Conservation (phyloP, 2,329 filamentous ascomycete genomes). For the Colletotrichum sp. region DNA sequence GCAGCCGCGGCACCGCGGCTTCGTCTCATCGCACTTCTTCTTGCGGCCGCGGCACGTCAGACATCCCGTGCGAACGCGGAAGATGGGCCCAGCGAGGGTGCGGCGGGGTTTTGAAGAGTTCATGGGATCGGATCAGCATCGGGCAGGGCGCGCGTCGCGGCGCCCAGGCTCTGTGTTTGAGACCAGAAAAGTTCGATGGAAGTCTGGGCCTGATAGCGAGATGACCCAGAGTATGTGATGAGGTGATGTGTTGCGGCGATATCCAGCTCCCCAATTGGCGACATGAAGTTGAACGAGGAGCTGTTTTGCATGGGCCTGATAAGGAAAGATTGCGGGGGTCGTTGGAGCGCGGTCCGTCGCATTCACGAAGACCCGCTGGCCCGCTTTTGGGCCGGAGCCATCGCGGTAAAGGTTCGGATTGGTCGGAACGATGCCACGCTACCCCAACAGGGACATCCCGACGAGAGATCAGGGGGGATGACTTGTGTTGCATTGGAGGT, state of each 20-base stretch:
- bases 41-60: slow-evolving; percentile 50
- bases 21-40: slow-evolving; percentile 53
- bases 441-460: background rate
- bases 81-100: slow-evolving; percentile 13
- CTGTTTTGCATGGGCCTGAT: slow-evolving; percentile 4
- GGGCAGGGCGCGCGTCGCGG: background rate
- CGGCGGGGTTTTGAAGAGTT: slow-evolving; percentile 8
- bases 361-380: background rate
- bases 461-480: background rate
- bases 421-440: background rate
- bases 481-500: background rate
- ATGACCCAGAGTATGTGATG: background rate
- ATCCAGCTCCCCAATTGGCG: background rate
- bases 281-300: background rate
- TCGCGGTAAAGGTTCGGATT: slow-evolving; percentile 11
- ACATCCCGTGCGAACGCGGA: slow-evolving; percentile 37
- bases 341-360: slow-evolving; percentile 13
- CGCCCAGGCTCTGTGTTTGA: background rate
- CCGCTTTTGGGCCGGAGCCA: background rate
- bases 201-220: background rate
- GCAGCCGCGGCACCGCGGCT: slow-evolving; percentile 46
- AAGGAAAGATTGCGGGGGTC: slow-evolving; percentile 11
- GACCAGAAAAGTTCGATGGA: background rate
- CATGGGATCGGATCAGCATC: background rate
- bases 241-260: background rate